These are phyloP conservation scores for Fraxinus quadrangulata DNA, from an alignment of 257 asterid genomes.

Conservation along the genomic window DNA sequence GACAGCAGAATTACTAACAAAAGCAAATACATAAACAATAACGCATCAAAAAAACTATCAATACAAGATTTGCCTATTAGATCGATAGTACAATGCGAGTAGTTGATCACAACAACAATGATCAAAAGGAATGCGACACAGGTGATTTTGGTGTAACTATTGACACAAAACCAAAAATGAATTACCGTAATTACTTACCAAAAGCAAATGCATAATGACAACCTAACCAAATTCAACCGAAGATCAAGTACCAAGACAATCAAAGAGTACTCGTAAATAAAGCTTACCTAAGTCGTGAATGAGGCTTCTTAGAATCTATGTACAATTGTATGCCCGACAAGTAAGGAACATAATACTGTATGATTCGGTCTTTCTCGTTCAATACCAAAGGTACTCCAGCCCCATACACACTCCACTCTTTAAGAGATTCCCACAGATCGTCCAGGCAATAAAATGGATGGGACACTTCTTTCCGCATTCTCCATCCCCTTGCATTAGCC, in stretches of 20 bases:
- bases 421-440: conserved; percentile 68
- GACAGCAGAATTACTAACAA: not conserved
- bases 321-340: conserved; percentile 83
- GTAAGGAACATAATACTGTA: conserved; percentile 73
- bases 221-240: conserved; percentile 1
- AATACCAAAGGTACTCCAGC: conserved; percentile 65
- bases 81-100: not conserved
- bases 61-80: not conserved
- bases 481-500: conserved; percentile 32
- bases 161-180: not conserved
- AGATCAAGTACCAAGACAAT: not conserved
- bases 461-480: conserved; percentile 37
- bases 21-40: not conserved
- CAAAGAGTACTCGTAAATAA: not conserved
- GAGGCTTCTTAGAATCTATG: conserved; percentile 46
- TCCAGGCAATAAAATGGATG: conserved; percentile 53
- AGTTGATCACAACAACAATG: not conserved
- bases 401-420: conserved; percentile 74
- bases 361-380: conserved; percentile 47
- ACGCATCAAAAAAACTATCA: not conserved
- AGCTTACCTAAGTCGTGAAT: conserved; percentile 46
- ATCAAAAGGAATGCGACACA: not conserved
- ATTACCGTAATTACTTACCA: conserved; percentile 7
- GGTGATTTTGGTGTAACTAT: not conserved
- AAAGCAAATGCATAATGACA: conserved; percentile 12